Conservation (phyloP, 192 early-diverging fungal genomes). For the Backusella westeae region DNA sequence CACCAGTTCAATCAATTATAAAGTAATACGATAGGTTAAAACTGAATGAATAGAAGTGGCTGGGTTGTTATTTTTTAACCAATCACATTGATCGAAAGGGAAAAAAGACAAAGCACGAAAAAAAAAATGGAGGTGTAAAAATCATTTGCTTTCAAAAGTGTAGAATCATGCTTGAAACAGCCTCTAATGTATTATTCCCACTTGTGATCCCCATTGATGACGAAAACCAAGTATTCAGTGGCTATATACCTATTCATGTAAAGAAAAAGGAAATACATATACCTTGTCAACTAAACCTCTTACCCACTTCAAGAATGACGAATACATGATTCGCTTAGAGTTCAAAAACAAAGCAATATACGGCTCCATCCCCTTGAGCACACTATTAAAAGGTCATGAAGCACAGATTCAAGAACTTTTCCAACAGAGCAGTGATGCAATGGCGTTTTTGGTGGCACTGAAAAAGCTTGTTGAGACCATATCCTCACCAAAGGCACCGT, state of each 20-base stretch:
- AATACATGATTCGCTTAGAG: not conserved
- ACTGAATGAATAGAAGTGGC: too few species aligned
- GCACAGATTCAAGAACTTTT: not conserved
- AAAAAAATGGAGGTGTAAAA: not conserved
- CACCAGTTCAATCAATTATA: too few species aligned
- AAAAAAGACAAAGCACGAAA: not conserved
- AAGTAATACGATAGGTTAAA: too few species aligned
- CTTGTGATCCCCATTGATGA: conserved; percentile 9
- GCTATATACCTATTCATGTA: conserved; percentile 15
- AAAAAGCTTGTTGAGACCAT: not conserved
- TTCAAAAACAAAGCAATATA: not conserved
- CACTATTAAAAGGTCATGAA: not conserved
- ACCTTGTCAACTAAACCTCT: not conserved
- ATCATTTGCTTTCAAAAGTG: not conserved
- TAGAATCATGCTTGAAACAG: not conserved
- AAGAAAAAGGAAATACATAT: not conserved
- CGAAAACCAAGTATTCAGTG: conserved; percentile 3
- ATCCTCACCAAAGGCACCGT: not conserved
- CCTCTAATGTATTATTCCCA: not conserved
- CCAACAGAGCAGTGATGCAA: not conserved
- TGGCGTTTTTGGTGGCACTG: not conserved
- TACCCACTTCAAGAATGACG: not conserved
- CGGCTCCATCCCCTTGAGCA: not conserved
- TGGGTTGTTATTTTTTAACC: not conserved
- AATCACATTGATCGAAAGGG: not conserved